Evolutionary conservation across 495 filamentous ascomycete species (phyloP), one percentile per base, ranked within the genome.

Genomic region (Annulohypoxylon bovei): DNA sequence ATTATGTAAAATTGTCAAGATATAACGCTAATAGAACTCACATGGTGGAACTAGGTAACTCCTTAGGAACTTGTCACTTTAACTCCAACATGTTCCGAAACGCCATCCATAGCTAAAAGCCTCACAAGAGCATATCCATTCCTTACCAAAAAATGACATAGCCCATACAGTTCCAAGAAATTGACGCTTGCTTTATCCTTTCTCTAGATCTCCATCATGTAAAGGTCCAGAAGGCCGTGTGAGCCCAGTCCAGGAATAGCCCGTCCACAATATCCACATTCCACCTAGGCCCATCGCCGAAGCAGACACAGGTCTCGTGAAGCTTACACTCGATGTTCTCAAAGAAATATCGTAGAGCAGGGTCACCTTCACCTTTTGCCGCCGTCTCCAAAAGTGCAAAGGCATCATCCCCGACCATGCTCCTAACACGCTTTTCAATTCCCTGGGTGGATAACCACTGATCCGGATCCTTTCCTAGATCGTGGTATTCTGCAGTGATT

Each of bases 251-350:
- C 3, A 63, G 20, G 44, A 68, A 63, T 18, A 68, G 18, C 3
- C 49, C 52, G 25, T 68, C 66, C 14, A 68, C 58, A 40, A 55
- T 4, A 32, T 68, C 66, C n/a, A 63, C 52, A 20, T 23, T 37
- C 66, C 66, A 68, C 32, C 66, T 62, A 6, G 66, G 66, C 22
- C 58, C 66, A 28, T 68, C 66, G 6, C 66, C 66, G 20, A 68
- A 68, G 27, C 66, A 68, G 25, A 68, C 27, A n/a, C 59, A 57
- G n/a, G 52, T 68, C 20, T 68, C 66, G 6, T 32, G 23, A 7
- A 68, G 66, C 27, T 23, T 63, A 33, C 66, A 68, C 49, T 68
- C 50, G 3, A 62, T 57, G 11, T 7, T 35, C 52, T 50, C 52
- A 9, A 62, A 54, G 4, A 39, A 37, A n/a, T 50, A 4, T 11